phyloP scores from a whole-genome alignment of 225 moss, liverwort and hornwort genomes.

The Pleurozium schreberi region DNA sequence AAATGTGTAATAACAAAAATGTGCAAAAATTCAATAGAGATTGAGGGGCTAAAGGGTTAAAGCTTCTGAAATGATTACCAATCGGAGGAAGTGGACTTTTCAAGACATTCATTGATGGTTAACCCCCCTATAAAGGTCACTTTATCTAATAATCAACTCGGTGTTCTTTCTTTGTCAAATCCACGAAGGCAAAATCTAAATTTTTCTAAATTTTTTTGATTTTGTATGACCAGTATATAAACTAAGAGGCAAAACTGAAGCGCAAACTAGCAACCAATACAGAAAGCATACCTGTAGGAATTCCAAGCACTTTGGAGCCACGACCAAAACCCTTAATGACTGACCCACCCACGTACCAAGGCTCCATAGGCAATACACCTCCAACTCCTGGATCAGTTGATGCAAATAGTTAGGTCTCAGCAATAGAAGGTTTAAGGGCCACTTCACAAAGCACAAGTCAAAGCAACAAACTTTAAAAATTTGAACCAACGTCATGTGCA shows the following conservation, averaged over 20 bases:
- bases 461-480: background rate
- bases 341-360: conserved; percentile 61
- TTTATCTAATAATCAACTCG: background rate
- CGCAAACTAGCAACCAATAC: background rate
- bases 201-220: too few relatives aligned
- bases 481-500: background rate
- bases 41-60: background rate
- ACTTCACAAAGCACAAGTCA: background rate
- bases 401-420: background rate
- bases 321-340: conserved; percentile 75
- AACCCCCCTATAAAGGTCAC: too few relatives aligned
- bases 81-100: background rate
- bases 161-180: background rate
- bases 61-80: background rate
- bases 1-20: background rate
- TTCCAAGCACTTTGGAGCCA: conserved; percentile 80
- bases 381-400: conserved; percentile 25
- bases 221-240: background rate
- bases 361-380: conserved; percentile 54
- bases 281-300: conserved; percentile 30
- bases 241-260: background rate
- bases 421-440: background rate
- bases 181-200: background rate
- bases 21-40: background rate
- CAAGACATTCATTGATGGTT: background rate